Evolutionary conservation across 495 filamentous ascomycete genomes (phyloP).

Genomic region (Neurospora intermedia): DNA sequence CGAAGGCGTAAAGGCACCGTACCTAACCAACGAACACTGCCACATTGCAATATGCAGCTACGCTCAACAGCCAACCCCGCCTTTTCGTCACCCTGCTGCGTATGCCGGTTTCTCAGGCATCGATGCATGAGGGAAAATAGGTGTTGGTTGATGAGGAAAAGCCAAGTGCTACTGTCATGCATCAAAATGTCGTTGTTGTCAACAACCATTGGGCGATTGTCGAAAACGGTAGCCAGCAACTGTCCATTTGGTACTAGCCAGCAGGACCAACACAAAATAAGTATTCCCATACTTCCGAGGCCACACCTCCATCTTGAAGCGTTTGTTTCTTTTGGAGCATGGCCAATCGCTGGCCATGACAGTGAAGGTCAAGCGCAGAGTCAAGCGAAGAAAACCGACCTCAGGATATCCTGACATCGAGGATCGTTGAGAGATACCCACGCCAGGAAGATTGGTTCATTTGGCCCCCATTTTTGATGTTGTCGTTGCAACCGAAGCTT

Average conservation of each 20-base stretch:
- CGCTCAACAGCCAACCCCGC: background rate
- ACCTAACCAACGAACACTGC: background rate
- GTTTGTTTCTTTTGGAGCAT: background rate
- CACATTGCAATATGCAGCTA: background rate
- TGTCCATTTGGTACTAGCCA: background rate
- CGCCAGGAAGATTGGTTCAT: background rate
- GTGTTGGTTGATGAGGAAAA: too few relatives aligned
- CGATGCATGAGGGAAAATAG: too few relatives aligned
- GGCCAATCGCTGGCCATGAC: background rate
- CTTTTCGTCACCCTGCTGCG: too few relatives aligned
- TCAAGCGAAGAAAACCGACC: background rate
- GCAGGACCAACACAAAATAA: background rate
- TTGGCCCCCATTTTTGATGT: background rate
- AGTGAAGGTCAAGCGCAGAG: background rate
- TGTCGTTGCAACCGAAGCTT: background rate
- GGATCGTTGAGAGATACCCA: background rate
- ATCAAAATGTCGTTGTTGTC: background rate
- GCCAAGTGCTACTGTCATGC: too few relatives aligned
- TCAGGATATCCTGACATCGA: background rate
- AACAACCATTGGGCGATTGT: background rate
- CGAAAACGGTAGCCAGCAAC: background rate
- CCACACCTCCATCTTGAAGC: background rate
- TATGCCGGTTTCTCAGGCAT: too few relatives aligned
- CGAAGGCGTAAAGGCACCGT: background rate
- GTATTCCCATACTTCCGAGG: background rate